Percentiles rank a stretch among this genome's conserved stretches.
phyloP scores from a whole-genome alignment of 495 filamentous ascomycete genomes.

The Xylaria flabelliformis region DNA sequence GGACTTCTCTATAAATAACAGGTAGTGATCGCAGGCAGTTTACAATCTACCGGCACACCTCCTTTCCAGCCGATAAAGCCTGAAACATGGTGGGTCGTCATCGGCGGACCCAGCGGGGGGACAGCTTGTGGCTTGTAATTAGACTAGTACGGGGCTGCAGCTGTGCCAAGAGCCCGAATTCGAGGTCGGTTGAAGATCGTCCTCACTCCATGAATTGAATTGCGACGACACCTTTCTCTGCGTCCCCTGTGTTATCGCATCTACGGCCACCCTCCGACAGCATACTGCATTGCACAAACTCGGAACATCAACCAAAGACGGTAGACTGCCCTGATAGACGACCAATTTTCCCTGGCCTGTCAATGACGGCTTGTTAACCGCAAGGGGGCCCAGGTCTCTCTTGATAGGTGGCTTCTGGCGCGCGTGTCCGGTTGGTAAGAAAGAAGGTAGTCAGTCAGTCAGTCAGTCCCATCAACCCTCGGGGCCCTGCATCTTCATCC shows the following conservation, averaged over 20 bases:
- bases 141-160: background rate
- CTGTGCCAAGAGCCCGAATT: conserved; percentile 22
- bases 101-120: background rate
- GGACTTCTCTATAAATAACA: background rate
- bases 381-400: conserved; percentile 25
- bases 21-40: background rate
- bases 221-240: conserved; percentile 41
- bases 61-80: background rate
- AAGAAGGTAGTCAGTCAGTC: background rate
- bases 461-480: conserved; percentile 18
- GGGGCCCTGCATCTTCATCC: background rate
- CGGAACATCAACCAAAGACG: background rate
- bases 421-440: conserved; percentile 7
- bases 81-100: conserved; percentile 20
- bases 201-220: conserved; percentile 22
- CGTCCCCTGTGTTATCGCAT: conserved; percentile 26
- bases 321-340: background rate
- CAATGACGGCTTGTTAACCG: conserved; percentile 26
- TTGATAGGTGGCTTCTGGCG: conserved; percentile 27
- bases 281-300: background rate
- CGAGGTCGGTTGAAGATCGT: conserved; percentile 28
- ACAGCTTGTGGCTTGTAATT: conserved; percentile 11
- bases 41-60: conserved; percentile 2
- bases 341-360: conserved; percentile 11
- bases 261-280: background rate